Evolutionary conservation across 768 basidiomycete genomes (phyloP).

Genomic region (Suillus spraguei): DNA sequence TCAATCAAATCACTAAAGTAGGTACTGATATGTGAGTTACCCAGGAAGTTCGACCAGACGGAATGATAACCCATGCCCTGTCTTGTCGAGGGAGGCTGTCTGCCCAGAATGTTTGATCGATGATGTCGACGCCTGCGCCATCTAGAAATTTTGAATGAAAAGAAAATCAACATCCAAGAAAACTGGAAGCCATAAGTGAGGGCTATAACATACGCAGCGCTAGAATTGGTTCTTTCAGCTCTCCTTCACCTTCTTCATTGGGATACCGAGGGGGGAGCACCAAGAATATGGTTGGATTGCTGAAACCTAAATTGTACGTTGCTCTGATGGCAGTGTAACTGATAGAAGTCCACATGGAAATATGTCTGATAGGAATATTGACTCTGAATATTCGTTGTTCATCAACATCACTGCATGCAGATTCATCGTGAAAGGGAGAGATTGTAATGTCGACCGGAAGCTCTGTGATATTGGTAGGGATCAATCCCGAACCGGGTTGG

Average conservation of each 20-base stretch:
- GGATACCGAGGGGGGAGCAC: constrained; percentile 55
- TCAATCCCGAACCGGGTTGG: constrained; percentile 38
- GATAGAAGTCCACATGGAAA: constrained; percentile 40
- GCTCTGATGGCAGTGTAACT: constrained; percentile 46
- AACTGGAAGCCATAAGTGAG: background rate
- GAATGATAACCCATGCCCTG: constrained; percentile 76
- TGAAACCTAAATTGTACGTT: constrained; percentile 58
- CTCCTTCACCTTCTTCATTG: constrained; percentile 20
- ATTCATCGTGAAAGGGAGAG: background rate
- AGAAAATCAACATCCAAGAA: constrained; percentile 3
- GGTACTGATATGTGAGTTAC: constrained; percentile 34
- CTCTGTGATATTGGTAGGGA: constrained; percentile 33
- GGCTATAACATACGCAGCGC: constrained; percentile 56
- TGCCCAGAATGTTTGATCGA: constrained; percentile 57
- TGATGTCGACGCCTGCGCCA: constrained; percentile 84
- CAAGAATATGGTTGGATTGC: constrained; percentile 59
- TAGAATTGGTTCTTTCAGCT: constrained; percentile 52
- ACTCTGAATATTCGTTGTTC: constrained; percentile 33
- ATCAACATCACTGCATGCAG: background rate
- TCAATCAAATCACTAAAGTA: background rate
- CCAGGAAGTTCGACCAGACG: constrained; percentile 86
- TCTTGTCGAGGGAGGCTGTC: constrained; percentile 60
- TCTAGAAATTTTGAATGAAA: constrained; percentile 45
- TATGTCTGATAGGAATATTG: constrained; percentile 48
- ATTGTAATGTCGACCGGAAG: constrained; percentile 44